Evolutionary conservation across 208 protist species (phyloP).

Genomic region (Borovskyia barvae): DNA sequence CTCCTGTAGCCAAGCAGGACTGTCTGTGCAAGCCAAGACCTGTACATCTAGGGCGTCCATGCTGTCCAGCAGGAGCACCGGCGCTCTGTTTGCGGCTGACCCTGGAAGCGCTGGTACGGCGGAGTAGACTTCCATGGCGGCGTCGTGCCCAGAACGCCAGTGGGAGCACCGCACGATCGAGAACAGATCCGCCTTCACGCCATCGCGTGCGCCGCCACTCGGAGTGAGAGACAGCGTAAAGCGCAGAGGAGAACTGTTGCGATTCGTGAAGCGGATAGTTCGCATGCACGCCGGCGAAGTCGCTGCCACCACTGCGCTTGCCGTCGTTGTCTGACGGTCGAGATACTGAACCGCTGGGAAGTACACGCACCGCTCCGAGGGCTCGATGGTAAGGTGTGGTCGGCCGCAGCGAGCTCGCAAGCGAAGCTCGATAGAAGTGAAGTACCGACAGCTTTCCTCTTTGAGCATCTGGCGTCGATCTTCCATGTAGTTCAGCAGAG

Average conservation of each 20-base stretch:
- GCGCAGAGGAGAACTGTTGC: constrained; percentile 66
- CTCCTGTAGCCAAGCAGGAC: constrained; percentile 12
- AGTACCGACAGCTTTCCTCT: constrained; percentile 55
- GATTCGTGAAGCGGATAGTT: constrained; percentile 75
- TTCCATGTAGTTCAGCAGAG: constrained; percentile 56
- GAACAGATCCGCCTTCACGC: not conserved
- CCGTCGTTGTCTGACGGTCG: not conserved
- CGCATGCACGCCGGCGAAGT: constrained; percentile 33
- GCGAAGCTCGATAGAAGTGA: constrained; percentile 76
- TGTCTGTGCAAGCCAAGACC: constrained; percentile 22
- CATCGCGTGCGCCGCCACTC: too few species aligned
- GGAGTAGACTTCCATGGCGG: constrained; percentile 3
- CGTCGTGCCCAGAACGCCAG: constrained; percentile 20
- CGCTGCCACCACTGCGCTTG: not conserved
- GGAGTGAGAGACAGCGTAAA: constrained; percentile 47
- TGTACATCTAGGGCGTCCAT: constrained; percentile 64
- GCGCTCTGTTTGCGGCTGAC: not conserved
- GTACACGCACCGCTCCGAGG: constrained; percentile 44
- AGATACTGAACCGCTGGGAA: constrained; percentile 38
- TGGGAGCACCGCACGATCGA: constrained; percentile 15
- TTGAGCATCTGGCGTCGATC: constrained; percentile 43
- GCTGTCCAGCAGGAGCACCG: constrained; percentile 52
- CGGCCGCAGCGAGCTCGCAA: constrained; percentile 74
- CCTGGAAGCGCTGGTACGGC: not conserved
- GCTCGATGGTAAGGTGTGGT: constrained; percentile 68